phyloP scores from a whole-genome alignment of 768 basidiomycete genomes.

The Cantharellus cinnabarinus region DNA sequence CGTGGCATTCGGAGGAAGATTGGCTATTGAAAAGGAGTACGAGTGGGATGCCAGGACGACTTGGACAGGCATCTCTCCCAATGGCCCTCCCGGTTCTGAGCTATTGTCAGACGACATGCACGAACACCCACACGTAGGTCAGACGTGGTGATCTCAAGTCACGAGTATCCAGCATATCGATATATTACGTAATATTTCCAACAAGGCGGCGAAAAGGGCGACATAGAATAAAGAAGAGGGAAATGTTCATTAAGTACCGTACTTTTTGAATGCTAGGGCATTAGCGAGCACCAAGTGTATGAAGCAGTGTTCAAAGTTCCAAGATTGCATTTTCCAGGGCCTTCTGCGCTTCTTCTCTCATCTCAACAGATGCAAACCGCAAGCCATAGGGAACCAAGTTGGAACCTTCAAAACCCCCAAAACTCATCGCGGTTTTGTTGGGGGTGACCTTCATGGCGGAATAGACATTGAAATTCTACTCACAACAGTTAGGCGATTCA shows the following conservation, averaged over 20 bases:
- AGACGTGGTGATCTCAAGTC: too few relatives aligned
- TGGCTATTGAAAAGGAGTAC: background rate
- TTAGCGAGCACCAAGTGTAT: too few relatives aligned
- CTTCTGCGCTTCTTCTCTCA: background rate
- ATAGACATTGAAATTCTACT: background rate
- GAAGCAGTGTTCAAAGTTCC: background rate
- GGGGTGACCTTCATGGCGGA: background rate
- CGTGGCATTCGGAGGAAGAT: background rate
- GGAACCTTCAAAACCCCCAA: background rate
- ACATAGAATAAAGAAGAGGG: too few relatives aligned
- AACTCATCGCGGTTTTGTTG: background rate
- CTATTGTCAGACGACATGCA: too few relatives aligned
- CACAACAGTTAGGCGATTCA: background rate
- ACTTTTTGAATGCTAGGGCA: background rate
- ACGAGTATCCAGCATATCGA: background rate
- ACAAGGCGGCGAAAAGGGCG: background rate
- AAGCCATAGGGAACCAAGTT: background rate
- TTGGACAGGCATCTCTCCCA: background rate
- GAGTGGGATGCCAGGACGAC: slow-evolving; percentile 1
- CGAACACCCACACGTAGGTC: too few relatives aligned
- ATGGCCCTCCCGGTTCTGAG: too few relatives aligned
- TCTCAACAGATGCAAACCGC: background rate
- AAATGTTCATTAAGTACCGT: background rate
- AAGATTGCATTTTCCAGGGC: background rate
- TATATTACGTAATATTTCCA: background rate